These are phyloP conservation scores for Penicillium psychrosexuale DNA, from an alignment of 2,329 filamentous ascomycete species.

Conservation along the genomic window DNA sequence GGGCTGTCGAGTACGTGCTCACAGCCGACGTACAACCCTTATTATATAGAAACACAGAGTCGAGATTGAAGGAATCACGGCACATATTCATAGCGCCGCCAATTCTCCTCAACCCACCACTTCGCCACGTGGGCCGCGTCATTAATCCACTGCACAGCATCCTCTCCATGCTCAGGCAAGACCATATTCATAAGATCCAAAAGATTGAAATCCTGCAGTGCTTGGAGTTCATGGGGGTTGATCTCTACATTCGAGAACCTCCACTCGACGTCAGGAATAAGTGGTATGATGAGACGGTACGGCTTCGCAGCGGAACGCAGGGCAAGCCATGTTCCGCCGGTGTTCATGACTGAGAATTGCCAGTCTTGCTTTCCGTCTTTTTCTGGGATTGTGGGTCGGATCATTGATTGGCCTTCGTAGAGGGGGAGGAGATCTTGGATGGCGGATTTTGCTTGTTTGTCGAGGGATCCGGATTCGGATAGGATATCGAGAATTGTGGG, in stretches of 20 bases:
- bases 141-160: slow-evolving; percentile 35
- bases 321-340: slow-evolving; percentile 52
- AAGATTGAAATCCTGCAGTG: slow-evolving; percentile 34
- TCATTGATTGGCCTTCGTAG: slow-evolving; percentile 50
- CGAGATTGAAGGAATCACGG: background rate
- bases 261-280: slow-evolving; percentile 65
- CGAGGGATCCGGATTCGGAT: slow-evolving; percentile 41
- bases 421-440: slow-evolving; percentile 43
- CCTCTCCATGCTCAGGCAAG: slow-evolving; percentile 27
- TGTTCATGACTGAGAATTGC: slow-evolving; percentile 37
- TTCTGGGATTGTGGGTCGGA: slow-evolving; percentile 38
- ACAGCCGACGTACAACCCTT: background rate
- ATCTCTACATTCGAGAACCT: slow-evolving; percentile 34
- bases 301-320: slow-evolving; percentile 74
- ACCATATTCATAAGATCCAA: slow-evolving; percentile 28
- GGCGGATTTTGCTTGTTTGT: slow-evolving; percentile 29
- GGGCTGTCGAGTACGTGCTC: background rate
- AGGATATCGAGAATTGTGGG: slow-evolving; percentile 49
- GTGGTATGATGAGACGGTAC: slow-evolving; percentile 68
- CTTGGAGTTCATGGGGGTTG: slow-evolving; percentile 36
- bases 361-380: slow-evolving; percentile 36
- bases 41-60: background rate
- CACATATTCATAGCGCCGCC: slow-evolving; percentile 20
- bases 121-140: slow-evolving; percentile 37
- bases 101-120: slow-evolving; percentile 42